Conservation (phyloP, 768 basidiomycete genomes). For the Naganishia randhawae region DNA sequence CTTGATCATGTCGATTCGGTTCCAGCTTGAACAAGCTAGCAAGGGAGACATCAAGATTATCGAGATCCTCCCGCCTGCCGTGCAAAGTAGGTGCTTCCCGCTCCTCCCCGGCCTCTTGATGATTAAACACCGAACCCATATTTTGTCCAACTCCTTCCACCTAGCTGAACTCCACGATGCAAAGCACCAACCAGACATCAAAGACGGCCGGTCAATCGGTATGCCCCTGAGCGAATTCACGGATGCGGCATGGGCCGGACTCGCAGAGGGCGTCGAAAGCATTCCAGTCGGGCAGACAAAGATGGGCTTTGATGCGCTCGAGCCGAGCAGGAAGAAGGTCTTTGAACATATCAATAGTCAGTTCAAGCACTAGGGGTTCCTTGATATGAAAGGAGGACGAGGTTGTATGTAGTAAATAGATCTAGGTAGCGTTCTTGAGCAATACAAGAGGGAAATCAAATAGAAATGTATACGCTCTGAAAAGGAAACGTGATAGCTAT, state of each 20-base stretch:
- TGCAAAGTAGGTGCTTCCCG: constrained; percentile 16
- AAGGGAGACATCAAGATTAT: constrained; percentile 27
- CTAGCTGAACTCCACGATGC: constrained; percentile 29
- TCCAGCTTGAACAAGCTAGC: constrained; percentile 23
- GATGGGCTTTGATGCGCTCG: constrained; percentile 17
- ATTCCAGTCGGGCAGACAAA: constrained; percentile 29
- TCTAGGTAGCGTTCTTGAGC: too few species aligned
- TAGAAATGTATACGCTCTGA: too few species aligned
- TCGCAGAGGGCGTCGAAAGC: constrained; percentile 19
- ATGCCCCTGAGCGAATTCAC: constrained; percentile 31
- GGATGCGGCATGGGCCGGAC: constrained; percentile 21
- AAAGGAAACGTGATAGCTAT: too few species aligned
- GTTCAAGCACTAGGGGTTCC: background rate
- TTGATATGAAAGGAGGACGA: background rate
- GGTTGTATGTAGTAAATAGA: too few species aligned
- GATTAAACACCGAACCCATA: background rate
- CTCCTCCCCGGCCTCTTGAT: background rate
- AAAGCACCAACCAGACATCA: constrained; percentile 30
- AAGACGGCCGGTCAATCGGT: constrained; percentile 23
- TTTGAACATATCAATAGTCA: constrained; percentile 13
- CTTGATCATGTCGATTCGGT: constrained; percentile 20
- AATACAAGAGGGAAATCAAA: too few species aligned
- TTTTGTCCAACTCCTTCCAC: background rate
- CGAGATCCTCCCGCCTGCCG: constrained; percentile 29
- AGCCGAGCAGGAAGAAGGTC: constrained; percentile 15